phyloP scores from a whole-genome alignment of 176 grass and related monocot species.

The Guadua angustifolia region DNA sequence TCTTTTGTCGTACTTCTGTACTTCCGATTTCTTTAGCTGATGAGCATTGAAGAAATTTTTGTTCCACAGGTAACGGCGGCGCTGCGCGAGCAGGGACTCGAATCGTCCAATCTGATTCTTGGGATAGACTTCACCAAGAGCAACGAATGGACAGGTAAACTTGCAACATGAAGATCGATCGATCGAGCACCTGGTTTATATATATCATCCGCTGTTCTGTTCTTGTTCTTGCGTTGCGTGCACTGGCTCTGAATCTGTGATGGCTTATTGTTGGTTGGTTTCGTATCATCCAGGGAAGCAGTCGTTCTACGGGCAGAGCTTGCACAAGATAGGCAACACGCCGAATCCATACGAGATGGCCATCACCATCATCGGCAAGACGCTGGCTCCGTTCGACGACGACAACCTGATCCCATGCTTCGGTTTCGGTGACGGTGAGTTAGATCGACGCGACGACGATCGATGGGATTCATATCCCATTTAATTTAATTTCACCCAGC shows the following conservation, averaged over 20 bases:
- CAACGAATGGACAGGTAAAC: conserved; percentile 94
- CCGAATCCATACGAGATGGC: conserved; percentile 92
- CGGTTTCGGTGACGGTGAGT: conserved; percentile 87
- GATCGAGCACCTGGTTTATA: not conserved
- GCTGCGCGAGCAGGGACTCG: conserved; percentile 65
- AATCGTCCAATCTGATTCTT: conserved; percentile 92
- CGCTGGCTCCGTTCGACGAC: conserved; percentile 86
- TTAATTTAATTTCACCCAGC: not conserved
- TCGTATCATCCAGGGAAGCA: conserved; percentile 50
- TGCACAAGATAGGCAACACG: conserved; percentile 55
- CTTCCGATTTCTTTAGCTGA: not conserved
- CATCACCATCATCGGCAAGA: conserved; percentile 86
- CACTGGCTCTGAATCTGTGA: not conserved
- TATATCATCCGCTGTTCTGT: not conserved
- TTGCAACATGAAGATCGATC: not conserved
- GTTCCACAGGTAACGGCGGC: conserved; percentile 60
- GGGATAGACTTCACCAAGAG: conserved; percentile 99
- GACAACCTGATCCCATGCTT: conserved; percentile 94
- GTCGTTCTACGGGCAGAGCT: conserved; percentile 81
- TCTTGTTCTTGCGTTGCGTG: conserved; percentile 23
- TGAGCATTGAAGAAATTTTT: not conserved
- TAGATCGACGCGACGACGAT: not conserved
- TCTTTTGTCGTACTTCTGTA: not conserved
- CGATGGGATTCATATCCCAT: not conserved
- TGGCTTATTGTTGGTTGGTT: too few species aligned